phyloP scores from a whole-genome alignment of 371 early-diverging fungal species.

The Entomophthora muscae region DNA sequence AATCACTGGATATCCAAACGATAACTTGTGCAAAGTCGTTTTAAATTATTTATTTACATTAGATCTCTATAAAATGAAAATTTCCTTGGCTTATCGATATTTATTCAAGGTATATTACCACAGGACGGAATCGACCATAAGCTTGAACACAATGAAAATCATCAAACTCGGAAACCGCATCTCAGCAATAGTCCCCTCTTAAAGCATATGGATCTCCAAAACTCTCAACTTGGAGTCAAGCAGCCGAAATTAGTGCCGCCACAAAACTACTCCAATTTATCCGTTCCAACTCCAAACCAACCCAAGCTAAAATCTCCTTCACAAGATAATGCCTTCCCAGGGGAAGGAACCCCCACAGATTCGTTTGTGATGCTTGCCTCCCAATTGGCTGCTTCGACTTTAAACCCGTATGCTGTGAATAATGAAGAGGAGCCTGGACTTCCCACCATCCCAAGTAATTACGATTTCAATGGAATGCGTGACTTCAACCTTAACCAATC shows the following conservation, averaged over 20 bases:
- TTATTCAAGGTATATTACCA: slow-evolving; percentile 8
- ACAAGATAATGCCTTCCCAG: slow-evolving; percentile 6
- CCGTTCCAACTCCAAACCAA: not conserved
- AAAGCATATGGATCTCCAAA: no score
- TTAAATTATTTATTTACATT: no score
- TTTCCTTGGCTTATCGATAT: no score
- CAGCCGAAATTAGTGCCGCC: not conserved
- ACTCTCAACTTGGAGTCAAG: not conserved
- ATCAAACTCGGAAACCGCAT: not conserved
- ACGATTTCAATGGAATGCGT: slow-evolving; percentile 7
- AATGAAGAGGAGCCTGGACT: slow-evolving; percentile 6
- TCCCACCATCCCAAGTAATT: slow-evolving; percentile 9
- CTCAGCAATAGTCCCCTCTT: no score
- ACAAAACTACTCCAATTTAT: not conserved
- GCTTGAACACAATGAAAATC: not conserved
- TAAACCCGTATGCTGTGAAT: not conserved
- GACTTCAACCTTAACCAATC: slow-evolving; percentile 15
- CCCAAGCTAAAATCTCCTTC: not conserved
- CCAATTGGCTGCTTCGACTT: slow-evolving; percentile 11
- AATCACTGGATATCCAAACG: no score
- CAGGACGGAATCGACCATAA: not conserved
- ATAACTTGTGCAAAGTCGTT: no score
- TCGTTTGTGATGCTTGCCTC: slow-evolving; percentile 24
- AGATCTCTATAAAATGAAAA: no score
- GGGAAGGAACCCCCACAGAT: slow-evolving; percentile 12